Base-by-base conservation (phyloP, 2,329 filamentous ascomycete species). In the Aspergillus fischeri region DNA sequence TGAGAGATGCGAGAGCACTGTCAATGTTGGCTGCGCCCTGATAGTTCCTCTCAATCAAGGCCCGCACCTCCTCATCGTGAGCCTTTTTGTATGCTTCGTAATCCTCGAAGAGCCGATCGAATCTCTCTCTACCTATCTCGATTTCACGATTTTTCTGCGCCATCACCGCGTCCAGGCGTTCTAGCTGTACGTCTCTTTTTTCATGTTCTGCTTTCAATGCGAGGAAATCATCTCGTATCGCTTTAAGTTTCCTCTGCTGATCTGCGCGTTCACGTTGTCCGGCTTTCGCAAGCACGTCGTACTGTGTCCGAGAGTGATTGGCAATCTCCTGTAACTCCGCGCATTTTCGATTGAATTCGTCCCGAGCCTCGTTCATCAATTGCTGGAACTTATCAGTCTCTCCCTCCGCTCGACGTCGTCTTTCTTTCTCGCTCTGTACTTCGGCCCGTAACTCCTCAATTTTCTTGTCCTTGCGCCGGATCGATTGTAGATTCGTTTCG, bases 401-500 rank as follows among this genome's bases (percentile, higher is more conserved):
- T 35, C 65, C 68, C 58, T 80, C 77, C 3, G 77, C 75, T 10
- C 69, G 67, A 1, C 70, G 63, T 24, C 78, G 71, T 57, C 75
- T 73, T 27, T 70, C 63, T 53, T 74, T 75, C 61, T 81, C 78
- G 27, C 62, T 67, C n/a, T 75, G 68, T 5, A 78, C 57, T 60
- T 79, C 77, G 3, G 61, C 56, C 41, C 73, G 74, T 27, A 80
- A 58, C 44, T 80, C 78, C 54, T 80, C 76, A 8, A 80, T 75
- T 60, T 79, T 79, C 44, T 76, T 70, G 58, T 81, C 78, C 60
- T 78, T 79, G 49, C 77, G 73, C 17, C 73, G 67, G 42, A 80
- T 72, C n/a, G 78, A 76, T 29, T 72, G 73, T 14, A 77, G 68
- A 58, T 77, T 78, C 29, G 76, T 74, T 57, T 81, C 78, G 61